These are phyloP conservation scores for Artemisia argyi DNA, from an alignment of 129 eudicot genomes.

Conservation along the genomic window DNA sequence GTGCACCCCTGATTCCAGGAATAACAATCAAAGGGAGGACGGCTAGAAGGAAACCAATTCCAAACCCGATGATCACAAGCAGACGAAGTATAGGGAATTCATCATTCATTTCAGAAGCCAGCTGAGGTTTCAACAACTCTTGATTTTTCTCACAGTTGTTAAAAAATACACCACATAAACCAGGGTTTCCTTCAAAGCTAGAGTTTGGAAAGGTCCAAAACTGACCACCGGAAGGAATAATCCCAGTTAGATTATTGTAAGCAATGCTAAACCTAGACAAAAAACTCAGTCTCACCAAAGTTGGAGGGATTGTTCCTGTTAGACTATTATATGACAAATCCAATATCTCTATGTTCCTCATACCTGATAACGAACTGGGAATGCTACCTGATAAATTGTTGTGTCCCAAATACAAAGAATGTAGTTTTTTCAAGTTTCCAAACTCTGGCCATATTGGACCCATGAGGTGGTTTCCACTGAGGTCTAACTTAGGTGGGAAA, in stretches of 20 bases:
- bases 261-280: too few relatives aligned
- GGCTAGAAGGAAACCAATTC: neutral
- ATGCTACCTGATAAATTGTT: too few relatives aligned
- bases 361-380: too few relatives aligned
- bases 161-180: conserved; percentile 40
- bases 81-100: neutral
- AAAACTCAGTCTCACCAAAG: too few relatives aligned
- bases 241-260: conserved; percentile 23
- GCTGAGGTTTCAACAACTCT: neutral
- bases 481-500: too few relatives aligned
- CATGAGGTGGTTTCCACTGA: too few relatives aligned
- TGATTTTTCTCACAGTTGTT: neutral
- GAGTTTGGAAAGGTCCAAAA: conserved; percentile 49
- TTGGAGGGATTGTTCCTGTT: too few relatives aligned
- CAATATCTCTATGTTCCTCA: too few relatives aligned
- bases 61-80: conserved; percentile 3
- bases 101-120: neutral
- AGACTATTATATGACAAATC: too few relatives aligned
- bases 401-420: too few relatives aligned
- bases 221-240: conserved; percentile 46
- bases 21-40: neutral
- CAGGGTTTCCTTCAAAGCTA: conserved; percentile 63
- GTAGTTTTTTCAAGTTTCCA: too few relatives aligned
- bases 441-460: too few relatives aligned
- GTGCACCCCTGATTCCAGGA: neutral